Evolutionary conservation across 1,284 basidiomycete species (phyloP), one percentile per base, ranked within the genome.

Genomic region (Ustilago loliicola): DNA sequence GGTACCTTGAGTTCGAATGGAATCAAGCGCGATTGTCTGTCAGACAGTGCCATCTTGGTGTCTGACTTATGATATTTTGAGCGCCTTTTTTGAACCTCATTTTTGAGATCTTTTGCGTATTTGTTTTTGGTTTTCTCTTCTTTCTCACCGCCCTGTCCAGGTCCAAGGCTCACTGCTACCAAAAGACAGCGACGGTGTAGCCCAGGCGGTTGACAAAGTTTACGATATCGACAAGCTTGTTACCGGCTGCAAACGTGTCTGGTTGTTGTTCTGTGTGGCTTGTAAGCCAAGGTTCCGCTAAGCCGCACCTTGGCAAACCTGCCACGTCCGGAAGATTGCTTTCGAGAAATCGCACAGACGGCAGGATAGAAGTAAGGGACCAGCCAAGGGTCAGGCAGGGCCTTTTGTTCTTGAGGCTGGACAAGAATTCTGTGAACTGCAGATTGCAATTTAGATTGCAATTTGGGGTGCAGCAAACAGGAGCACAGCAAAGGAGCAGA

Each of bases 231-330:
- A 21, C 17, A 47, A 48, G 45, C 29, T n/a, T 30, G 45, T 48
- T 32, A 48, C 56, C 56, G 45, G 45, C 45, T 59, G 56, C 42
- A 47, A 40, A 38, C n/a, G 19, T 2, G 10, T 17, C 36, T 57
- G 15, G 9, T 15, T 38, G 36, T 36, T 57, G 38, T 17, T 25
- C 11, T 45, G 40, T 51, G 50, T 51, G 50, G 50, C 52, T 53
- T 53, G 45, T 47, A 50, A 60, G n/a, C 45, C 32, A 51, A 60
- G 58, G 30, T 60, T 60, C 57, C 47, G 57, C 57, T 25, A 27
- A 61, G 59, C 59, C 59, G 59, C 59, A 27, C 45, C 34, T 40
- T 61, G 50, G 50, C 48, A n/a, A n/a, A 52, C 29, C 48, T 34
- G 59, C 23, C 36, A 60, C 29, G 27, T 53, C 36, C 19, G 15